Evolutionary conservation across 345 rosid genomes (phyloP), one percentile per base, ranked within the genome.

Genomic region (Schrenkiella parvula): DNA sequence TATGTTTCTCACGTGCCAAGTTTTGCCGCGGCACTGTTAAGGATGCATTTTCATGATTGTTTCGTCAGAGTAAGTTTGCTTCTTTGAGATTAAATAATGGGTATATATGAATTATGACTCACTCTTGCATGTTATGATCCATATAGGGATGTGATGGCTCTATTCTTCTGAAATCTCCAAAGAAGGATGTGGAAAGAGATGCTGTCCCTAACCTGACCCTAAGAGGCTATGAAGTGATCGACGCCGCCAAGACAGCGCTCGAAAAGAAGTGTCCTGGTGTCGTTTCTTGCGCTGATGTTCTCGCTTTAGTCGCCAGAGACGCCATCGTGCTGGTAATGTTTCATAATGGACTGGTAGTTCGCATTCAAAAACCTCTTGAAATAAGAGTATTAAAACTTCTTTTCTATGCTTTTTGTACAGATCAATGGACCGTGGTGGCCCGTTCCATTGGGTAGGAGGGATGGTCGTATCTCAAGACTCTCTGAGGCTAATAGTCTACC

Each of bases 271-370:
- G 92, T 50, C 78, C 75, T 0, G 72, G 83, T 13, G 64, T 83
- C 4, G 87, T 87, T 67, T 85, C 96, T 54, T 87, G 96, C 38
- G 88, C 88, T 18, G 92, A 86, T 77, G 80, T 84, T 52, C 78
- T 86, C 4, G 66, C 73, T 23, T 72, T 87, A 70, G 91, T 86
- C 22, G 75, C 96, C n/a, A 80, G 91, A 74, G 89, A 86, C 21
- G 83, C 87, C 8, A 87, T 87, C 47, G 7, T 3, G 4, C 53
- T 80, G 80, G 91, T 84, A 82, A 64, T 3, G 5, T 15, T 31
- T 31, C n/a, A 0, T 23, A 23, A 12, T 26, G 22, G 8, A 17
- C 15, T 43, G 1, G 2, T 26, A 12, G 3, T 19, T 52, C 2
- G 13, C 31, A 35, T 25, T 55, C 6, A 1, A 37, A 23, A 44